Evolutionary conservation across 257 asterid genomes (phyloP), one percentile per base, ranked within the genome.

Genomic region (Marsdenia floribunda): DNA sequence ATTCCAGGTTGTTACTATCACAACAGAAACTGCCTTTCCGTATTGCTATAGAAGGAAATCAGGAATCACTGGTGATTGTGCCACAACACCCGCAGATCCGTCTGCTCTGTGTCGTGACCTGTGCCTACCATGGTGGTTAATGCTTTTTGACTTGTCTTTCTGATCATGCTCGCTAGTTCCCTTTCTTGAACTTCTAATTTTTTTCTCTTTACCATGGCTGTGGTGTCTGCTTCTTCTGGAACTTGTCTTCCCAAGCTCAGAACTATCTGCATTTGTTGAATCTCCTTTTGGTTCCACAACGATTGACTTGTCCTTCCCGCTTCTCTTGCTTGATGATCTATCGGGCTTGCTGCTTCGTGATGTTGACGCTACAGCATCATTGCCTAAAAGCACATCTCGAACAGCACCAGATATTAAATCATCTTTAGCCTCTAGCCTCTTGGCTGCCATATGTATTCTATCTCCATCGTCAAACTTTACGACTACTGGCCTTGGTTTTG

Each of bases 401-500:
- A 93, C 96, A 54, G 95, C 74, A 79, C 91, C 98, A 0, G 97
- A 90, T 35, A 93, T 81, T 33, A 80, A 71, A 84, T 90, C 97
- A 24, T 83, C 82, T 83, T 88, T 84, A 47, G 79, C 37, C 82
- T 81, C 88, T 16, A 65, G 66, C 70, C 79, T 88, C 80, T 78
- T 82, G 49, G 78, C 77, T 11, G 77, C 60, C 65, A 80, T 70
- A 66, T 59, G 78, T 40, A 61, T 64, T 58, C 78, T 82, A 68
- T 92, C 93, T 26, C 87, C 96, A 22, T 90, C 99, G 74, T 89
- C 97, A 79, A 94, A 83, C 79, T 79, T 92, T 78, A 94, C 96
- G 64, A 94, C 99, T 79, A 90, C 90, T 10, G 99, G 99, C 82
- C 97, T 89, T 33, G 91, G 82, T 85, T 88, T 94, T 70, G 85